Conservation (phyloP, 2,329 filamentous ascomycete genomes). For the Claviceps pazoutovae region DNA sequence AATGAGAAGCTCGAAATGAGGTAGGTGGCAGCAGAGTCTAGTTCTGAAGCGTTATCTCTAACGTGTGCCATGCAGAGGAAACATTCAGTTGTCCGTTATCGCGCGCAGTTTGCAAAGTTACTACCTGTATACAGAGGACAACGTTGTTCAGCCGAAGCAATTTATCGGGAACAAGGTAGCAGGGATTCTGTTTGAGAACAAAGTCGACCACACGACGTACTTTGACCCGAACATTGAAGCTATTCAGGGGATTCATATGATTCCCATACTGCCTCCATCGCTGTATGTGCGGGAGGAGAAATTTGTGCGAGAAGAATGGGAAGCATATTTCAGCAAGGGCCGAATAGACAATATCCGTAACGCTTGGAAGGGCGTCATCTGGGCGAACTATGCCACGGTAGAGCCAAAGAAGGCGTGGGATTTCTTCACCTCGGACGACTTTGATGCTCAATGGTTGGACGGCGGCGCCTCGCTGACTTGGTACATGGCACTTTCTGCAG, state of each 20-base stretch:
- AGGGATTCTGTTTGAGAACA: constrained; percentile 80
- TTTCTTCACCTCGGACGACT: constrained; percentile 57
- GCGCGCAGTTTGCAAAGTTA: constrained; percentile 62
- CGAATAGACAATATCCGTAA: constrained; percentile 51
- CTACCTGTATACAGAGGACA: constrained; percentile 63
- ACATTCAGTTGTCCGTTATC: constrained; percentile 71
- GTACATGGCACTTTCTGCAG: constrained; percentile 69
- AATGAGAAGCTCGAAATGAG: constrained; percentile 68
- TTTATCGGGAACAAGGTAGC: constrained; percentile 69
- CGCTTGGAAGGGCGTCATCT: constrained; percentile 78
- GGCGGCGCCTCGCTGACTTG: constrained; percentile 73
- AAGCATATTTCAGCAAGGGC: constrained; percentile 57
- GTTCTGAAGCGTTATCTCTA: background rate
- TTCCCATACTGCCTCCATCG: constrained; percentile 57
- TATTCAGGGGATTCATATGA: constrained; percentile 70
- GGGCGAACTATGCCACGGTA: constrained; percentile 66
- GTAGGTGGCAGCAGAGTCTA: constrained; percentile 16
- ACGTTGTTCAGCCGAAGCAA: constrained; percentile 54
- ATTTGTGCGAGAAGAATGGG: constrained; percentile 78
- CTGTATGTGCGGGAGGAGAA: constrained; percentile 48
- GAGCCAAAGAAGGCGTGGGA: constrained; percentile 55
- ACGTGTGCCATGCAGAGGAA: constrained; percentile 36
- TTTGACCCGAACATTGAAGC: constrained; percentile 64
- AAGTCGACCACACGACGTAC: constrained; percentile 84
- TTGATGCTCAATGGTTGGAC: constrained; percentile 59